phyloP scores from a whole-genome alignment of 2,329 filamentous ascomycete genomes.

The Phaeosphaeriaceae sp. region DNA sequence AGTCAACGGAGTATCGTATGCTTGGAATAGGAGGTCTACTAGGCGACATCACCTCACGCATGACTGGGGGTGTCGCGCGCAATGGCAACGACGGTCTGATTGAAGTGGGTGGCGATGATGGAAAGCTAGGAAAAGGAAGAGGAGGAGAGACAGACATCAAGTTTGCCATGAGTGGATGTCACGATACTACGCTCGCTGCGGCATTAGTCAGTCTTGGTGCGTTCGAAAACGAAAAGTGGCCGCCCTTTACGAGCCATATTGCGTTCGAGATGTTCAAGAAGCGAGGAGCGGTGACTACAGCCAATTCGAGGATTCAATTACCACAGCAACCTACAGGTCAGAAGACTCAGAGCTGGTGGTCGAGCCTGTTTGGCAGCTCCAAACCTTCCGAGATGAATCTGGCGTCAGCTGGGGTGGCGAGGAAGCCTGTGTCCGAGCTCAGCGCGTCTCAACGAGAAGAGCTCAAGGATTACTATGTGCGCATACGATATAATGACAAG shows the following conservation, averaged over 20 bases:
- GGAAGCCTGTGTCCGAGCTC: slow-evolving; percentile 66
- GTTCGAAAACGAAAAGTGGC: slow-evolving; percentile 78
- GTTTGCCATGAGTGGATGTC: slow-evolving; percentile 83
- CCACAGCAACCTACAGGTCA: slow-evolving; percentile 9
- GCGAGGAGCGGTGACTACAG: slow-evolving; percentile 25
- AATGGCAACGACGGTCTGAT: slow-evolving; percentile 49
- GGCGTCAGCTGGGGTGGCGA: slow-evolving; percentile 59
- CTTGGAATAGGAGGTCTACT: slow-evolving; percentile 86
- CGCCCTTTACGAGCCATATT: slow-evolving; percentile 90
- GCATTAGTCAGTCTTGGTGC: slow-evolving; percentile 80
- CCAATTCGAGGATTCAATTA: slow-evolving; percentile 1
- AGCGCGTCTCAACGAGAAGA: slow-evolving; percentile 63
- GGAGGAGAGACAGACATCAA: slow-evolving; percentile 65
- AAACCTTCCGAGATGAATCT: slow-evolving; percentile 13
- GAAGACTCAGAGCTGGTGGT: slow-evolving; percentile 45
- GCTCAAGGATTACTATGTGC: slow-evolving; percentile 82
- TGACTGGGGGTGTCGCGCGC: slow-evolving; percentile 49
- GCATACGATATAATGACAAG: slow-evolving; percentile 88
- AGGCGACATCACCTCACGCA: slow-evolving; percentile 74
- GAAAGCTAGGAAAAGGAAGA: slow-evolving; percentile 48
- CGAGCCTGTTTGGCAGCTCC: slow-evolving; percentile 41
- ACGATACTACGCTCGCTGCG: slow-evolving; percentile 90
- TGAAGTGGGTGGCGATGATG: slow-evolving; percentile 45
- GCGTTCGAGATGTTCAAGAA: slow-evolving; percentile 87
- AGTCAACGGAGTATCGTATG: slow-evolving; percentile 84